Percentiles rank a stretch among this genome's conserved stretches.
Evolutionary conservation across 805 yeast genomes (phyloP).

Genomic region (Jamesozyma hellenica): DNA sequence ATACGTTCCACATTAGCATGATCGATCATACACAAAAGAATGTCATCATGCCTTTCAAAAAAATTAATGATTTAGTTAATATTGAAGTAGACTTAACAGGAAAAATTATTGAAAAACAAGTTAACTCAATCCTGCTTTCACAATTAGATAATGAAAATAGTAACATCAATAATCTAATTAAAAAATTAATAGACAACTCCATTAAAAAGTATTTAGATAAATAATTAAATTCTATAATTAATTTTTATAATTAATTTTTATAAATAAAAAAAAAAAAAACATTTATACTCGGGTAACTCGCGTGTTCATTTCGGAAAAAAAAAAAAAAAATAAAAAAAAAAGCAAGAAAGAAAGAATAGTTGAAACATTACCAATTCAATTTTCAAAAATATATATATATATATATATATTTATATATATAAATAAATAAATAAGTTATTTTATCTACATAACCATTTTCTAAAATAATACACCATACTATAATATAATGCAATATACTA

Average conservation of each 20-base stretch:
- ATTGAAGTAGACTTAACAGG: slow-evolving; percentile 94
- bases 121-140: slow-evolving; percentile 44
- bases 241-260: no score
- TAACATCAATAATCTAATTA: slow-evolving; percentile 41
- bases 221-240: no score
- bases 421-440: no score
- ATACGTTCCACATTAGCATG: slow-evolving; percentile 75
- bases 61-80: slow-evolving; percentile 58
- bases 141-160: slow-evolving; percentile 43
- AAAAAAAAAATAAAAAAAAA: no score
- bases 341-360: no score
- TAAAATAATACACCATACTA: no score
- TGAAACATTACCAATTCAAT: no score
- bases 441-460: no score
- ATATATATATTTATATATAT: no score
- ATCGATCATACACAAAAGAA: slow-evolving; percentile 80
- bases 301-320: no score
- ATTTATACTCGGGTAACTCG: background rate
- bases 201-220: slow-evolving; percentile 17
- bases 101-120: slow-evolving; percentile 81
- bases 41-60: slow-evolving; percentile 63
- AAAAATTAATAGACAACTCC: slow-evolving; percentile 38
- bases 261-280: background rate
- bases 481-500: background rate
- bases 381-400: no score